Percentiles rank a stretch among this genome's conserved stretches.
Conservation (phyloP, 306 rosid species). For the Sechiopsis laciniata region DNA sequence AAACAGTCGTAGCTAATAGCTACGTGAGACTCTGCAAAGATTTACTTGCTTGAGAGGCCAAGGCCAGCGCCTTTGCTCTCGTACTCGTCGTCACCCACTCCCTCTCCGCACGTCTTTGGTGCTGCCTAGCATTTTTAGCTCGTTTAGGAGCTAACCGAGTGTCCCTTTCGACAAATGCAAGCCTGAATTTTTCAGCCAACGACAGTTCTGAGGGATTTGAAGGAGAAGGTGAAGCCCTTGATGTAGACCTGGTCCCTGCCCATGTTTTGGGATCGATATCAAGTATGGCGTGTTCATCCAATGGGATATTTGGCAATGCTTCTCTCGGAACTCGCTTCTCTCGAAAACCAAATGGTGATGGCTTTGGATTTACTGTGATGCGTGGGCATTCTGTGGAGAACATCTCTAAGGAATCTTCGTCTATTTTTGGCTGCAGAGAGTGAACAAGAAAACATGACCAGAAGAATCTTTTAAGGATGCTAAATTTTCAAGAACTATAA, state of each 20-base stretch:
- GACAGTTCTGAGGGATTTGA: constrained; percentile 50
- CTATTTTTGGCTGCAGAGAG: constrained; percentile 64
- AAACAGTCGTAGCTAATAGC: constrained; percentile 14
- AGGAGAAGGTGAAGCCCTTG: constrained; percentile 30
- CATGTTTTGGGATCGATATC: constrained; percentile 72
- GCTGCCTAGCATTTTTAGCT: constrained; percentile 88
- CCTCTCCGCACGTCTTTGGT: constrained; percentile 67
- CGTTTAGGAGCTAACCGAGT: constrained; percentile 75
- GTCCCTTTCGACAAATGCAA: constrained; percentile 89
- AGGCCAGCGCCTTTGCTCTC: constrained; percentile 61
- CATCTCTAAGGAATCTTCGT: constrained; percentile 52
- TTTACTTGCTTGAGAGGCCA: constrained; percentile 71
- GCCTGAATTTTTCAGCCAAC: constrained; percentile 79
- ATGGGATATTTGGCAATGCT: constrained; percentile 49
- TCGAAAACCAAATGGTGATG: constrained; percentile 56
- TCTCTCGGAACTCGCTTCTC: constrained; percentile 59
- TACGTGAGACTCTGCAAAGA: constrained; percentile 31
- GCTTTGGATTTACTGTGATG: constrained; percentile 62
- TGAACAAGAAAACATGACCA: not conserved
- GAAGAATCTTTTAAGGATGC: not conserved
- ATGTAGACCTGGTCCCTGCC: constrained; percentile 43
- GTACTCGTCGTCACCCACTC: constrained; percentile 59
- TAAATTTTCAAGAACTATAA: not conserved
- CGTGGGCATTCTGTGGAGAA: constrained; percentile 72
- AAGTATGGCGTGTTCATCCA: constrained; percentile 48